Evolutionary conservation across 306 rosid species (phyloP).

Genomic region (Erythrophleum fordii): DNA sequence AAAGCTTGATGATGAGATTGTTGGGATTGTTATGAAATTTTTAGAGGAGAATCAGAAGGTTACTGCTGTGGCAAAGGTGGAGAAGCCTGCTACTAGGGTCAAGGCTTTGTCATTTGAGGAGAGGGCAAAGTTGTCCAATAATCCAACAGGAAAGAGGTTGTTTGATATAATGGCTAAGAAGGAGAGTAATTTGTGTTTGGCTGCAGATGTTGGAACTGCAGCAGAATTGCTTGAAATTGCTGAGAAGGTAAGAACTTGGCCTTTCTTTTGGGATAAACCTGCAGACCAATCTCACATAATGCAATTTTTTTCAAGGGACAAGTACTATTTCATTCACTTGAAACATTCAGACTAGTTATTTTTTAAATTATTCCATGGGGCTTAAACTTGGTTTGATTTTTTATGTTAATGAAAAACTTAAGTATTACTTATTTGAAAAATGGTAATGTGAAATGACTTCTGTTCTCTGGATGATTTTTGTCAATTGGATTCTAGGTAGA

Average conservation of each 20-base stretch:
- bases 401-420: constrained; percentile 5
- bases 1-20: constrained; percentile 70
- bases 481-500: constrained; percentile 17
- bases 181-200: constrained; percentile 83
- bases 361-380: not conserved
- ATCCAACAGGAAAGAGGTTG: constrained; percentile 82
- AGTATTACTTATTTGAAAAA: constrained; percentile 1
- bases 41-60: constrained; percentile 81
- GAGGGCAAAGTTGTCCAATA: constrained; percentile 74
- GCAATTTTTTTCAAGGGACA: not conserved
- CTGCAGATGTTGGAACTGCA: constrained; percentile 90
- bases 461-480: constrained; percentile 7
- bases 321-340: constrained; percentile 15
- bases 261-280: constrained; percentile 3
- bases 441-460: not conserved
- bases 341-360: not conserved
- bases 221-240: constrained; percentile 82
- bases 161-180: constrained; percentile 79
- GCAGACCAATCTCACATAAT: not conserved
- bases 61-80: constrained; percentile 53
- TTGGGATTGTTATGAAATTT: constrained; percentile 53
- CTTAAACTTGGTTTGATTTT: constrained; percentile 11
- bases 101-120: constrained; percentile 64
- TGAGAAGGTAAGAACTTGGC: constrained; percentile 61
- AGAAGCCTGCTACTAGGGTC: constrained; percentile 52